phyloP scores from a whole-genome alignment of 1,284 basidiomycete species.

The Xerocomus nothofagi region DNA sequence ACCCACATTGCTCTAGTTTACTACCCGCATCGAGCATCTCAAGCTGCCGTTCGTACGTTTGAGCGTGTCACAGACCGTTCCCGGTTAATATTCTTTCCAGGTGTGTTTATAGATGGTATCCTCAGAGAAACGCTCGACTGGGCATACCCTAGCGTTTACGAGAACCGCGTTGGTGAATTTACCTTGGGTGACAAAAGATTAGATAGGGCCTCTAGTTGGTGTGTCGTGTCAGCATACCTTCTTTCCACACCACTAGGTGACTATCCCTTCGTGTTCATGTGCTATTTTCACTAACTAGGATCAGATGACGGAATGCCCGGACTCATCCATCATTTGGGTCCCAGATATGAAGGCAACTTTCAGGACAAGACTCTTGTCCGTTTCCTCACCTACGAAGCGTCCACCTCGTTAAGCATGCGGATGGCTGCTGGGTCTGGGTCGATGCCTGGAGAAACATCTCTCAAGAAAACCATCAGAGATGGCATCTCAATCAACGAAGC shows the following conservation, averaged over 20 bases:
- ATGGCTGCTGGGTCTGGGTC: conserved; percentile 36
- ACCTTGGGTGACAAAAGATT: conserved; percentile 51
- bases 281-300: background rate
- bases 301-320: conserved; percentile 63
- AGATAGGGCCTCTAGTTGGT: conserved; percentile 58
- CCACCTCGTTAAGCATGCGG: conserved; percentile 74
- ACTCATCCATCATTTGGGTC: conserved; percentile 74
- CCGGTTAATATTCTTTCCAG: conserved; percentile 37
- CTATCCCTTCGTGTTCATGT: conserved; percentile 1
- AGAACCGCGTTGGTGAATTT: conserved; percentile 41
- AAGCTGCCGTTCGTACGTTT: conserved; percentile 61
- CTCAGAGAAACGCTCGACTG: conserved; percentile 61
- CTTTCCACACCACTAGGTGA: conserved; percentile 60
- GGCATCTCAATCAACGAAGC: conserved; percentile 49
- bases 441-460: conserved; percentile 27
- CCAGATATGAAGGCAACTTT: conserved; percentile 70
- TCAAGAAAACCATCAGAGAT: conserved; percentile 55
- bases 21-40: conserved; percentile 54
- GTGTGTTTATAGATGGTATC: conserved; percentile 70
- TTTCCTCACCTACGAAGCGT: conserved; percentile 77
- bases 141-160: conserved; percentile 51
- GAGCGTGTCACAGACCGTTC: background rate
- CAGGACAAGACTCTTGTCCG: conserved; percentile 62
- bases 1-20: conserved; percentile 66
- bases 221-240: conserved; percentile 65